Base-by-base conservation (phyloP, 116 monocot species). In the Zostera marina region DNA sequence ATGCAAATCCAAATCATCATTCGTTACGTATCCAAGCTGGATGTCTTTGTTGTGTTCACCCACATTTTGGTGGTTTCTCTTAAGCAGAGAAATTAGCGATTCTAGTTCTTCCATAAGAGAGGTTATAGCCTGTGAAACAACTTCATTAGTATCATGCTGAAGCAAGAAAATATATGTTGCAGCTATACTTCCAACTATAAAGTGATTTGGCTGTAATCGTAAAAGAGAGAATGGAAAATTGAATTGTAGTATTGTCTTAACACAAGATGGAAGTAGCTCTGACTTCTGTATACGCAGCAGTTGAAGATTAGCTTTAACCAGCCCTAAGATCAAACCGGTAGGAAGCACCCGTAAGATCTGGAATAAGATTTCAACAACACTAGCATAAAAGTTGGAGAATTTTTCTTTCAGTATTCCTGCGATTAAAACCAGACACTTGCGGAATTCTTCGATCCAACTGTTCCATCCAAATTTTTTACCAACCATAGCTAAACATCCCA, bases 141-240 rank as follows among this genome's bases (percentile, higher is more conserved):
- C 63, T 54, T 38, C 66, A 58, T 74, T 70, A 54, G 65, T 72
- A 42, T 53, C 72, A 74, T 96, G 82, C 47, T 74, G 75, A 56
- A 89, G 70, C 52, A 82, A 70, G 68, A 66, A 85, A 57, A 96
- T 60, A 59, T 96, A 89, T 46, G 80, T 85, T 16, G 69, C 62
- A 56, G 78, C 78, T 14, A 72, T 26, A 62, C 52, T 77, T 15
- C 82, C 82, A 59, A 85, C 89, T 24, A 89, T 68, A 64, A 72
- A 66, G 47, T 83, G 65, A 72, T 89, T 85, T 19, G 80, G 78
- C 70, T 89, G 96, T 68, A 96, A 60, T 43, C 96, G 68, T 58
- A 89, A 68, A 62, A 74, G 73, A 61, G 96, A 96, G 47, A 96
- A 58, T 42, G 89, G 78, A 25, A 59, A 70, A 58, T 65, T 63